A percentile compares a stretch with the other conserved stretches of the same genome.
Evolutionary conservation across 257 asterid genomes (phyloP).

Genomic region (Craterostigma plantagineum): DNA sequence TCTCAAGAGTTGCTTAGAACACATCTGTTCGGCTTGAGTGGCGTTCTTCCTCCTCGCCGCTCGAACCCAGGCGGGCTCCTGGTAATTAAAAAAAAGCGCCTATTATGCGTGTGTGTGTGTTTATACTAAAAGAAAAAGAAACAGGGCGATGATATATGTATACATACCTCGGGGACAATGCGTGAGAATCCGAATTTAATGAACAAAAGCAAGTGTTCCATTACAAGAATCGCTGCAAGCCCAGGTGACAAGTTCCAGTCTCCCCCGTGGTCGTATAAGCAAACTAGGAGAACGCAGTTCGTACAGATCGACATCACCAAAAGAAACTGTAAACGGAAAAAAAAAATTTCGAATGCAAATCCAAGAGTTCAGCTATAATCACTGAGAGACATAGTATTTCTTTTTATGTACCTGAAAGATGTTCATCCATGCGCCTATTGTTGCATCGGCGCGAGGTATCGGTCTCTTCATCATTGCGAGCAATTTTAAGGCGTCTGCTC

Average conservation of each 20-base stretch:
- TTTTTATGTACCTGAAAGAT: slow-evolving; percentile 59
- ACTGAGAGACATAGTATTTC: no score
- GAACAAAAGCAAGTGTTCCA: slow-evolving; percentile 79
- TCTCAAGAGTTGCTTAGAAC: slow-evolving; percentile 63
- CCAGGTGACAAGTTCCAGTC: slow-evolving; percentile 78
- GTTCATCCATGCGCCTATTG: slow-evolving; percentile 93
- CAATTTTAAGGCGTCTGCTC: slow-evolving; percentile 84
- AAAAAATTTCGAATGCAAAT: neutral
- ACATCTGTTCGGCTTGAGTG: slow-evolving; percentile 59
- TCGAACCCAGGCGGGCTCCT: slow-evolving; percentile 93
- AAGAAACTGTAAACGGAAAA: slow-evolving; percentile 51
- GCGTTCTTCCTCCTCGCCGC: slow-evolving; percentile 66
- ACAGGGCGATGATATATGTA: no score
- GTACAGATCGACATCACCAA: slow-evolving; percentile 82
- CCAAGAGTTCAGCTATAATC: neutral
- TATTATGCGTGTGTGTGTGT: no score
- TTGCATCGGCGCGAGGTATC: slow-evolving; percentile 63
- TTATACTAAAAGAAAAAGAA: no score
- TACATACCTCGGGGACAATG: slow-evolving; percentile 71
- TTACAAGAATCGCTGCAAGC: slow-evolving; percentile 71
- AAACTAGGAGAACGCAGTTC: slow-evolving; percentile 60
- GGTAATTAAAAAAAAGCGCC: slow-evolving; percentile 5
- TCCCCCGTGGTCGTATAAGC: slow-evolving; percentile 75
- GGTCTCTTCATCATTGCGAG: slow-evolving; percentile 86
- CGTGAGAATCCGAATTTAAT: slow-evolving; percentile 74